These are phyloP conservation scores for Ilyonectria robusta DNA, from an alignment of 2,329 filamentous ascomycete genomes.

Conservation along the genomic window DNA sequence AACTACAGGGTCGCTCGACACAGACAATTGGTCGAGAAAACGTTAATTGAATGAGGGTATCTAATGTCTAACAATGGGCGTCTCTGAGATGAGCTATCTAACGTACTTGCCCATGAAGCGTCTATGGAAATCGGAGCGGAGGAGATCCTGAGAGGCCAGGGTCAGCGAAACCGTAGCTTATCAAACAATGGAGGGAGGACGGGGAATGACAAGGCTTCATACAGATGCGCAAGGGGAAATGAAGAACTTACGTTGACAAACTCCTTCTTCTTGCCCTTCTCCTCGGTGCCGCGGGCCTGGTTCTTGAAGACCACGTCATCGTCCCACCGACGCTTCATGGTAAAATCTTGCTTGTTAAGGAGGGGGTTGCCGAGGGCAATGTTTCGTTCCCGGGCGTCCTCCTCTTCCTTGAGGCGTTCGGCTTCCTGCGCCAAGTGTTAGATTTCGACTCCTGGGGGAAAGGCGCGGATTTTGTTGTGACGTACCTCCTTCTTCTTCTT, in stretches of 20 bases:
- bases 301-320: conserved; percentile 99
- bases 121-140: conserved; percentile 97
- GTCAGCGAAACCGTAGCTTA: conserved; percentile 41
- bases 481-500: conserved; percentile 57
- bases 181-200: no score
- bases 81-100: conserved; percentile 56
- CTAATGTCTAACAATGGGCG: conserved; percentile 44
- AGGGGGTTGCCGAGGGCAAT: conserved; percentile 95
- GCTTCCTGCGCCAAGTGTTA: conserved; percentile 71
- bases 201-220: conserved; percentile 20
- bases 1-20: no score
- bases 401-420: conserved; percentile 83
- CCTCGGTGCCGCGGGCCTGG: conserved; percentile 94
- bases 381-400: conserved; percentile 87
- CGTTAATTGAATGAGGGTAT: conserved; percentile 44
- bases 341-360: conserved; percentile 90
- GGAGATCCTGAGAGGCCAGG: conserved; percentile 72
- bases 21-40: not conserved
- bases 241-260: conserved; percentile 87
- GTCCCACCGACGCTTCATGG: conserved; percentile 94
- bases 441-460: not conserved
- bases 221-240: conserved; percentile 10
- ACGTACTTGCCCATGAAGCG: conserved; percentile 89
- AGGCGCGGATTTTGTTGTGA: not conserved
- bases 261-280: conserved; percentile 89